phyloP scores from a whole-genome alignment of 2,329 filamentous ascomycete genomes.

The Colletotrichum sidae region DNA sequence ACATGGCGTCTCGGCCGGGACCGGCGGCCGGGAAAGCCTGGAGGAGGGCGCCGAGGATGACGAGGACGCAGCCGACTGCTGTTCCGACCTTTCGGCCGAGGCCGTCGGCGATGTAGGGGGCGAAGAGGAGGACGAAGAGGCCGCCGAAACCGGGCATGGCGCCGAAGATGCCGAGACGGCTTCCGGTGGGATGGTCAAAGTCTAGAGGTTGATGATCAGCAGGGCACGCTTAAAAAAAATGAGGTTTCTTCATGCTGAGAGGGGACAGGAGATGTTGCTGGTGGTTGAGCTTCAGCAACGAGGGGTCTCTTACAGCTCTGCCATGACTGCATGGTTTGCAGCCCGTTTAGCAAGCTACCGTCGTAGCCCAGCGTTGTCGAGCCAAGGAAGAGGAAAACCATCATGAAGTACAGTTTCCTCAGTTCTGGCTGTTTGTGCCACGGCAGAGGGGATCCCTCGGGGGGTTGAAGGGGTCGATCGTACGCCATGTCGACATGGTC shows the following conservation, averaged over 20 bases:
- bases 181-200: slow-evolving; percentile 51
- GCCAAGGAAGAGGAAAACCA: slow-evolving; percentile 48
- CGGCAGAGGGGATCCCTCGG: slow-evolving; percentile 28
- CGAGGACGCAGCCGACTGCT: slow-evolving; percentile 59
- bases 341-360: slow-evolving; percentile 58
- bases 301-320: slow-evolving; percentile 45
- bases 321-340: slow-evolving; percentile 59
- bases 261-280: not conserved
- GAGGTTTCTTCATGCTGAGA: not conserved
- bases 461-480: slow-evolving; percentile 14
- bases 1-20: slow-evolving; percentile 43
- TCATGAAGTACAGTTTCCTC: slow-evolving; percentile 46
- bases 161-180: slow-evolving; percentile 54
- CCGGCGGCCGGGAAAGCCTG: slow-evolving; percentile 52
- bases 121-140: slow-evolving; percentile 58
- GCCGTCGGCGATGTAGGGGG: slow-evolving; percentile 57
- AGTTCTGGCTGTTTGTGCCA: slow-evolving; percentile 48
- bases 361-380: slow-evolving; percentile 53
- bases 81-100: slow-evolving; percentile 59
- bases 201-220: slow-evolving; percentile 9
- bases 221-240: not conserved
- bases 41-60: slow-evolving; percentile 59
- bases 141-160: slow-evolving; percentile 62
- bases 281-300: not conserved
- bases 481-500: slow-evolving; percentile 12